A percentile compares a stretch with the other conserved stretches of the same genome.
These are phyloP conservation scores for Dipsacomyces acuminosporus DNA, from an alignment of 371 early-diverging fungal species.

Conservation along the genomic window DNA sequence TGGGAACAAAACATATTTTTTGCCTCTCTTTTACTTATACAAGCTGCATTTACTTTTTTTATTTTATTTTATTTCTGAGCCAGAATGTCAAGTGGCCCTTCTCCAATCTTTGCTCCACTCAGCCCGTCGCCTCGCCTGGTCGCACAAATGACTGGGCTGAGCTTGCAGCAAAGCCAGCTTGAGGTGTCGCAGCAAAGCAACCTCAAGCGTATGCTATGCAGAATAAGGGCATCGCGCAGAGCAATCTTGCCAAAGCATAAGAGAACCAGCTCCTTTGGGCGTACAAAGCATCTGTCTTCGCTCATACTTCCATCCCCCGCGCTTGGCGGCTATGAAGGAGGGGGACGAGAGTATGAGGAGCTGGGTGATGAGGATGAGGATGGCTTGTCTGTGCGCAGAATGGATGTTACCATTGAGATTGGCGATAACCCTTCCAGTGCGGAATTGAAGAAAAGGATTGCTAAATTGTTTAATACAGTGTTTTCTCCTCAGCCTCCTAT, in stretches of 20 bases:
- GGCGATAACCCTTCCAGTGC: slow-evolving; percentile 12
- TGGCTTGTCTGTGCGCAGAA: slow-evolving; percentile 12
- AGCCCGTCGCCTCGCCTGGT: slow-evolving; percentile 33
- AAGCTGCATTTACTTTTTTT: too few relatives aligned
- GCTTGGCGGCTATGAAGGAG: background rate
- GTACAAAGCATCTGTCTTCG: background rate
- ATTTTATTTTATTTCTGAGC: too few relatives aligned
- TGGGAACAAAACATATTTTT: too few relatives aligned
- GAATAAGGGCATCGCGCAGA: slow-evolving; percentile 27
- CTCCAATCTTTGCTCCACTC: slow-evolving; percentile 31
- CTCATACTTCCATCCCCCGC: slow-evolving; percentile 10
- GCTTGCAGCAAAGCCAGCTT: slow-evolving; percentile 29
- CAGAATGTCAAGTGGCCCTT: slow-evolving; percentile 16
- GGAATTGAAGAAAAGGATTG: slow-evolving; percentile 16
- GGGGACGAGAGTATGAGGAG: slow-evolving; percentile 11
- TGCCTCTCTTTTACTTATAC: too few relatives aligned
- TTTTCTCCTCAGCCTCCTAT: slow-evolving; percentile 19
- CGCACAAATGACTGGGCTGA: slow-evolving; percentile 40
- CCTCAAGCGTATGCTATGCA: slow-evolving; percentile 36
- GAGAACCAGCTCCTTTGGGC: background rate
- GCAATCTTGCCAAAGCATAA: background rate
- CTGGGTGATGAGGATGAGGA: slow-evolving; percentile 3
- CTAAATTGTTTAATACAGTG: slow-evolving; percentile 22
- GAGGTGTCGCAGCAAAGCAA: slow-evolving; percentile 36
- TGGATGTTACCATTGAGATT: slow-evolving; percentile 31